Evolutionary conservation across 495 filamentous ascomycete species (phyloP), one percentile per base, ranked within the genome.

Genomic region (Neurospora terricola): DNA sequence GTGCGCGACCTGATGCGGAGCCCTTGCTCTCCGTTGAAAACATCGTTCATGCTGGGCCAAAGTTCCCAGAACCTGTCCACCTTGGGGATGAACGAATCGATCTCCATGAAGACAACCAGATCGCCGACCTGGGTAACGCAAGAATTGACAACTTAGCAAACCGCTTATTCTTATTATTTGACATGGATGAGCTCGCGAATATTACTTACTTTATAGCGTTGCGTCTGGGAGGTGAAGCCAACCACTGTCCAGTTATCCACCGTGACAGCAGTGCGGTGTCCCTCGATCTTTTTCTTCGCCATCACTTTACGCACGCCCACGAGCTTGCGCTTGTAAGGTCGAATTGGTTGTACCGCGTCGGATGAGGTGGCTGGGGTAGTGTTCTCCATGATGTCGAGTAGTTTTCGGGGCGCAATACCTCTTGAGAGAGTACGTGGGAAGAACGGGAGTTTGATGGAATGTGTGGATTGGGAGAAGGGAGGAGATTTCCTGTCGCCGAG

Each of bases 51-150:
- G 14, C 38, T 21, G 14, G 54, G 8, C 11, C 59, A 54, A 45
- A 77, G 66, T 12, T 77, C 69, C 73, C 73, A 76, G 16, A 74
- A 77, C 7, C 70, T 30, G 48, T 36, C 18, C 5, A 3, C 30
- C 1, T 23, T 68, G 34, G 78, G 78, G 21, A 79, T 38, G 59
- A 79, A 75, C 0, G 59, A 73, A 38, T 79, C 77, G 16, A 79
- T 78, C 45, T 79, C 75, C 59, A 78, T 72, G 30, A 71, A 79
- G 18, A 79, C 68, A 12, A 79, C 77, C 4, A 79, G 36, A n/a
- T 77, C 73, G 21, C 71, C 72, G 1, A 69, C 59, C 72, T 78
- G 40, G n/a, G 8, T 12, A 18, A 5, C 5, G 23, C 27, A 36
- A 38, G 5, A 9, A 27, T 9, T 6, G 14, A 9, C 54, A 62